phyloP scores from a whole-genome alignment of 2,329 filamentous ascomycete genomes.

The Pseudogymnoascus sp. region DNA sequence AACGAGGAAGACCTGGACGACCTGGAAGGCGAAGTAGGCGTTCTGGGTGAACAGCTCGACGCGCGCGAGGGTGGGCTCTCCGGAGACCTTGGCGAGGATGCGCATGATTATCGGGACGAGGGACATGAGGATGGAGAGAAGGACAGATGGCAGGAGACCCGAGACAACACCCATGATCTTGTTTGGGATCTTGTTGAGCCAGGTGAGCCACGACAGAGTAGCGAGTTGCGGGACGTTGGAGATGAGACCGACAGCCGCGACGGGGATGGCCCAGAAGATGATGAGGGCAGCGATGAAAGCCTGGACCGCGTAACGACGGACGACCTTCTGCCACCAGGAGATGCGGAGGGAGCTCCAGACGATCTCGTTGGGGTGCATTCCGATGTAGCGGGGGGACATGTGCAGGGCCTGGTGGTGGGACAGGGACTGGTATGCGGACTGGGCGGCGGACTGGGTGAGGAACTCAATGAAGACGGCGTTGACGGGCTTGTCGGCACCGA shows the following conservation, averaged over 20 bases:
- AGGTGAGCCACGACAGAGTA: conserved; percentile 58
- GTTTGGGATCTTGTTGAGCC: conserved; percentile 62
- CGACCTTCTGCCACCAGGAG: conserved; percentile 74
- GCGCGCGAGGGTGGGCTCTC: conserved; percentile 68
- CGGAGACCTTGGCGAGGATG: conserved; percentile 67
- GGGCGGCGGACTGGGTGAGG: conserved; percentile 68
- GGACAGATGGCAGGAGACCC: conserved; percentile 71
- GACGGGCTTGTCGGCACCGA: conserved; percentile 55
- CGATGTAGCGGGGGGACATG: conserved; percentile 79
- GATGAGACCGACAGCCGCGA: conserved; percentile 73
- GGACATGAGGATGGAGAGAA: conserved; percentile 76
- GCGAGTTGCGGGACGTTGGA: conserved; percentile 72
- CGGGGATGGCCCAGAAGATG: conserved; percentile 73
- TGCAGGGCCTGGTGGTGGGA: conserved; percentile 80
- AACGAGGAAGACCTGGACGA: conserved; percentile 86
- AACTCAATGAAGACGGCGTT: conserved; percentile 90
- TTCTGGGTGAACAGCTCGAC: conserved; percentile 87
- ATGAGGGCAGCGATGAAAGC: conserved; percentile 69
- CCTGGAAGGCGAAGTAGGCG: conserved; percentile 82
- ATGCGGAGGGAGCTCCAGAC: conserved; percentile 82
- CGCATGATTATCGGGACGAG: conserved; percentile 76
- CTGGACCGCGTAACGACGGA: conserved; percentile 60
- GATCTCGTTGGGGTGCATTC: conserved; percentile 71
- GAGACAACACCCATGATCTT: conserved; percentile 74
- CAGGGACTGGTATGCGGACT: conserved; percentile 77